phyloP scores from a whole-genome alignment of 2,329 filamentous ascomycete species.

The Ophiostoma himal-ulmi region DNA sequence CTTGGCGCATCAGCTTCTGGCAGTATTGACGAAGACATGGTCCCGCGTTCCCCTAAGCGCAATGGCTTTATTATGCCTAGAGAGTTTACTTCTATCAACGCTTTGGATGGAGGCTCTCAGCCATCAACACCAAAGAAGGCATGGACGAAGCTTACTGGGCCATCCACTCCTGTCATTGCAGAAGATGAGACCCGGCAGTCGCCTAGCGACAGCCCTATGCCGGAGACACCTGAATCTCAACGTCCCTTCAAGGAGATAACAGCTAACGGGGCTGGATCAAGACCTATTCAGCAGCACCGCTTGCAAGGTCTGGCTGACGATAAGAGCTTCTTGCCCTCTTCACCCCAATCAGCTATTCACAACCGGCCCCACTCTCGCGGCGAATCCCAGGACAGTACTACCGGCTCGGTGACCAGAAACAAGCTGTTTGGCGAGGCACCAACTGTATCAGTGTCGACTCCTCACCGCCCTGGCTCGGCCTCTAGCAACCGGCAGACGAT shows the following conservation, averaged over 20 bases:
- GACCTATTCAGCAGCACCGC: not conserved
- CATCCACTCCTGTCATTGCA: constrained; percentile 47
- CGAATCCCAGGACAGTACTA: constrained; percentile 46
- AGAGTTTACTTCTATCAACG: constrained; percentile 32
- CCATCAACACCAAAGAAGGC: constrained; percentile 39
- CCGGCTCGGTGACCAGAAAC: constrained; percentile 39
- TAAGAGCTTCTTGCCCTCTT: constrained; percentile 10
- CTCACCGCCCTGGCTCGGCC: not conserved
- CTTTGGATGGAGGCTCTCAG: constrained; percentile 18
- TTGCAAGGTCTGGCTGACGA: not conserved
- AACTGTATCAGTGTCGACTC: constrained; percentile 60
- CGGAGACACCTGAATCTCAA: constrained; percentile 50
- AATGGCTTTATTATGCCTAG: constrained; percentile 53
- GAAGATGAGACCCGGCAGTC: constrained; percentile 60
- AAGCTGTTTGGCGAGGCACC: constrained; percentile 38
- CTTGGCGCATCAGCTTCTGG: constrained; percentile 5
- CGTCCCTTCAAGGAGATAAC: constrained; percentile 58
- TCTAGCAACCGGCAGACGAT: constrained; percentile 49
- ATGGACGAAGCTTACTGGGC: constrained; percentile 40
- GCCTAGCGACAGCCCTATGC: constrained; percentile 36
- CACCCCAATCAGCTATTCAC: not conserved
- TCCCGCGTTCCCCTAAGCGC: constrained; percentile 44
- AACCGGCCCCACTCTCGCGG: constrained; percentile 31
- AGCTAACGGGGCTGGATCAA: constrained; percentile 44
- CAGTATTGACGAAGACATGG: constrained; percentile 28